Evolutionary conservation across 768 basidiomycete species (phyloP).

Genomic region (Kwoniella dejecticola): DNA sequence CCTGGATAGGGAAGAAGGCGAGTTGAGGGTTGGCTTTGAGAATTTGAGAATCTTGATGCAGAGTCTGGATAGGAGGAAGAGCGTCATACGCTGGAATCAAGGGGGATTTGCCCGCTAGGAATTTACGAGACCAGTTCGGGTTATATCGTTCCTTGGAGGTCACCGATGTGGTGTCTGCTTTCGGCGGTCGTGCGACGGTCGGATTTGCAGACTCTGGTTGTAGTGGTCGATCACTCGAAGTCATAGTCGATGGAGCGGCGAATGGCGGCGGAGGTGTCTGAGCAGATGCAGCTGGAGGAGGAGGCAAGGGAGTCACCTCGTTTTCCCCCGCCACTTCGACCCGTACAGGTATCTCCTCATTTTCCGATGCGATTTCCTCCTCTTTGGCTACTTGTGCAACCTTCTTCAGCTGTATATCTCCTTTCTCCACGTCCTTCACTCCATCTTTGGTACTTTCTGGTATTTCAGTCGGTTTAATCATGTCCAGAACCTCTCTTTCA

Average conservation of each 20-base stretch:
- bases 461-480: background rate
- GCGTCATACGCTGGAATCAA: conserved; percentile 56
- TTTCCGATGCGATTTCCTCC: background rate
- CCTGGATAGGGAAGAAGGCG: conserved; percentile 57
- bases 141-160: conserved; percentile 32
- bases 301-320: conserved; percentile 11
- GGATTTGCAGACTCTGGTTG: background rate
- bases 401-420: conserved; percentile 2
- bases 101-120: conserved; percentile 55
- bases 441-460: background rate
- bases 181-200: background rate
- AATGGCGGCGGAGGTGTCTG: no score
- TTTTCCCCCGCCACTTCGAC: background rate
- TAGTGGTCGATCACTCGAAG: no score
- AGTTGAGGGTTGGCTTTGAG: conserved; percentile 47
- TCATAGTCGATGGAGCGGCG: no score
- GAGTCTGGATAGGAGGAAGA: conserved; percentile 48
- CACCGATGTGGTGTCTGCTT: background rate
- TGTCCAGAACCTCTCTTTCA: conserved; percentile 27
- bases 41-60: conserved; percentile 51
- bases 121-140: conserved; percentile 55
- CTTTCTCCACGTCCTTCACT: conserved; percentile 1
- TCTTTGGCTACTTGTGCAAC: background rate
- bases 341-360: background rate
- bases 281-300: background rate